Base-by-base conservation (phyloP, 2,329 filamentous ascomycete species). In the Mariannaea elegans region DNA sequence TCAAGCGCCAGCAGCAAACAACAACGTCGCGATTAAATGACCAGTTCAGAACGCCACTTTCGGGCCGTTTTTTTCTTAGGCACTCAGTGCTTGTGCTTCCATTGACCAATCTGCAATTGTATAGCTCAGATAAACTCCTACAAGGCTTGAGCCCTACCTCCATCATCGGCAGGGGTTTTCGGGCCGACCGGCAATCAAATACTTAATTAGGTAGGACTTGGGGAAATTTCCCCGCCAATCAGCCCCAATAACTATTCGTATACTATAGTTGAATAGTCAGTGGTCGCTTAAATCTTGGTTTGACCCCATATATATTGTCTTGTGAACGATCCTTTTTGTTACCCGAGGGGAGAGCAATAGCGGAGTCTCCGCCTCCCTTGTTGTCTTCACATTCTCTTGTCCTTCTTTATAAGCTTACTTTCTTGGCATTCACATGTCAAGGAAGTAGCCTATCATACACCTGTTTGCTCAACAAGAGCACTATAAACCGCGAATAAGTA, bases 211-310 rank as follows among this genome's bases (percentile, higher is more conserved):
- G 16, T 8, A 47, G 16, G 44, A 47, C 16, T 18, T 31, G 44
- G 44, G 44, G 44, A 47, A 47, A 47, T 32, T 47, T 47, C 27
- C 44, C 44, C 44, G 44, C 44, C 27, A 47, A 47, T 27, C 24
- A 47, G 24, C 27, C 27, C n/a, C n/a, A n/a, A n/a, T n/a, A n/a
- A n/a, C 10, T 47, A 12, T 19, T 2, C 18, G 7, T 32, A n/a
- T 16, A 13, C 2, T 6, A 19, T 32, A 32, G 27, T 16, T 32
- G 27, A 34, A 13, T 47, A 29, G n/a, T n/a, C n/a, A n/a, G n/a
- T n/a, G n/a, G 14, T n/a, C 14, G 14, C 34, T n/a, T 8, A 16
- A 38, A 16, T 19, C 34, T 36, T 38, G 34, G 9, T 4, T 16
- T 3, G 14, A 19, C 34, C n/a, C 34, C 34, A 18, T 21, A 12